phyloP scores from a whole-genome alignment of 495 filamentous ascomycete genomes.

The Aspergillus funiculosus region DNA sequence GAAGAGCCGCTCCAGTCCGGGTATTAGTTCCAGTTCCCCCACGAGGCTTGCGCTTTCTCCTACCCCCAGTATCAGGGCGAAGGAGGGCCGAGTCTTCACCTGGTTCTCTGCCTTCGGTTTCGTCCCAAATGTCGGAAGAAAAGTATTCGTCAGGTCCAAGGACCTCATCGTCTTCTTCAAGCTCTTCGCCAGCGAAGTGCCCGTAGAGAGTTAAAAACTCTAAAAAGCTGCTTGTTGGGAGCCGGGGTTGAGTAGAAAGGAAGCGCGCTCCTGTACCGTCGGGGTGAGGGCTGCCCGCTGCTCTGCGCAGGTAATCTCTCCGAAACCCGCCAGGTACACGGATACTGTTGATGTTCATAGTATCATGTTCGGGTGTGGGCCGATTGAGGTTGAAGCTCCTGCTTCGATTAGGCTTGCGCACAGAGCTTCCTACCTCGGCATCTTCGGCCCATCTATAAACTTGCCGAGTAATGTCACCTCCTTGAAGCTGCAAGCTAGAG shows the following conservation, averaged over 20 bases:
- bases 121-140: slow-evolving; percentile 56
- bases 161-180: slow-evolving; percentile 92
- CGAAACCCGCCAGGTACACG: slow-evolving; percentile 90
- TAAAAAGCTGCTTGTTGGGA: slow-evolving; percentile 86
- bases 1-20: slow-evolving; percentile 65
- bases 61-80: slow-evolving; percentile 55
- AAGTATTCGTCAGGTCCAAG: slow-evolving; percentile 81
- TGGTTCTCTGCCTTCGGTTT: slow-evolving; percentile 62
- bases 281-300: slow-evolving; percentile 48
- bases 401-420: slow-evolving; percentile 54
- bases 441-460: slow-evolving; percentile 95
- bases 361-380: slow-evolving; percentile 70
- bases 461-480: slow-evolving; percentile 87
- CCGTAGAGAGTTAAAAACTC: slow-evolving; percentile 94
- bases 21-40: slow-evolving; percentile 65
- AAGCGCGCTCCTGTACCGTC: slow-evolving; percentile 36
- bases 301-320: slow-evolving; percentile 73
- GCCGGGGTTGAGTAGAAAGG: slow-evolving; percentile 47
- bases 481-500: slow-evolving; percentile 84
- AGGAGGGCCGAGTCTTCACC: slow-evolving; percentile 81
- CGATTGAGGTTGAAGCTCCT: slow-evolving; percentile 76
- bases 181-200: slow-evolving; percentile 92
- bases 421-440: slow-evolving; percentile 51
- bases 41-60: slow-evolving; percentile 64
- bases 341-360: slow-evolving; percentile 77